Evolutionary conservation across 2,329 filamentous ascomycete genomes (phyloP), one percentile per base, ranked within the genome.

Genomic region (Zymoseptoria tritici): DNA sequence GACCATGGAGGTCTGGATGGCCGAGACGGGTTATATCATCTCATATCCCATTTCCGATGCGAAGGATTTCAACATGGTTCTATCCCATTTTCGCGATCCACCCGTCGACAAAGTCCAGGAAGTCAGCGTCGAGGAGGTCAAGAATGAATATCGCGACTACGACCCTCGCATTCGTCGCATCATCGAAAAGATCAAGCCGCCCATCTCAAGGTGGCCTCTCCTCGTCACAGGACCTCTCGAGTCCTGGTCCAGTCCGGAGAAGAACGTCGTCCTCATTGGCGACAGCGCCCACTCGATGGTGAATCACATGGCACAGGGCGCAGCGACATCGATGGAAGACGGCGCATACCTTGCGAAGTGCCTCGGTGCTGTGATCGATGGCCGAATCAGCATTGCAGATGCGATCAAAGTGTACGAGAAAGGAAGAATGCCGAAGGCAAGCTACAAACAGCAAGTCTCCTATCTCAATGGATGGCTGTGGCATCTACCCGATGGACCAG

Each of bases 1-100:
- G 22, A 77, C 76, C 8, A 78, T 80, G 64, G 77, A 80, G 57
- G 76, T 78, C 13, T 80, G 78, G 78, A 71, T 79, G 70, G 68
- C 74, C 20, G 60, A 57, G 7, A 56, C 59, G 2, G 62, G 62
- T 3, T 77, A 78, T 59, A 77, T 78, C 64, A 79, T 81, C 55
- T 75, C 76, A 2, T 80, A 80, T 60, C 77, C 77, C 0, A 76
- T 81, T 24, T 73, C 71, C n/a, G 74, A 72, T 2, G 77, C 76
- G 9, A 75, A 72, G 53, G 69, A 75, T 42, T 78, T 78, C 67
- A 80, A 80, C 62, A 73, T 80, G 69, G 78, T 80, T 4, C 70
- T 80, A 13, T 75, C 73, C 60, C 70, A 79, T 71, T 68, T 77
- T 64, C 63, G 74, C 56, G 65, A 74, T 60, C 72, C 75, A 6